Percentiles rank a stretch among this genome's conserved stretches.
phyloP scores from a whole-genome alignment of 306 rosid genomes.

The Lablab purpureus region DNA sequence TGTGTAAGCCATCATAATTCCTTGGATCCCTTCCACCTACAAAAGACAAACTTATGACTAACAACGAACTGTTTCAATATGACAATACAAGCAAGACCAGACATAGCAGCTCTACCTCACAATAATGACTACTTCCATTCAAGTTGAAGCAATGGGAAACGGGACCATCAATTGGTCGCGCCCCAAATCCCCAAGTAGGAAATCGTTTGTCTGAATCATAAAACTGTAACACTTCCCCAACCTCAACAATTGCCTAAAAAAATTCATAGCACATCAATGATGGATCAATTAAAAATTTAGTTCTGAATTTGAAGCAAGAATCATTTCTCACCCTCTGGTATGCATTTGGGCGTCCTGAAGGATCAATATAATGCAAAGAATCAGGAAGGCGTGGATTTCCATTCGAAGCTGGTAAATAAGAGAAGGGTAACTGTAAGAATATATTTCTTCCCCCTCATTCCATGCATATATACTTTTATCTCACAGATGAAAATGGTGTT shows the following conservation, averaged over 20 bases:
- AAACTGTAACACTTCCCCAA: slow-evolving; percentile 92
- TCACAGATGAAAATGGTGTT: no score
- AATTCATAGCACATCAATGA: slow-evolving; percentile 40
- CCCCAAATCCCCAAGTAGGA: slow-evolving; percentile 99
- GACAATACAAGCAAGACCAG: slow-evolving; percentile 46
- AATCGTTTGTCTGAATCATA: slow-evolving; percentile 92
- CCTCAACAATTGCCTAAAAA: slow-evolving; percentile 89
- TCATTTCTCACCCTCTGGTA: slow-evolving; percentile 89
- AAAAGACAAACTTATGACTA: slow-evolving; percentile 42
- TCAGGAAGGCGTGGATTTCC: slow-evolving; percentile 99
- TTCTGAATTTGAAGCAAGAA: slow-evolving; percentile 40
- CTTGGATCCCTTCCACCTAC: slow-evolving; percentile 99
- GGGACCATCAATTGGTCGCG: slow-evolving; percentile 99
- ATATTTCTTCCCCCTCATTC: not conserved
- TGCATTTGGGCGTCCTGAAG: slow-evolving; percentile 92
- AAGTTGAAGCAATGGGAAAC: slow-evolving; percentile 98
- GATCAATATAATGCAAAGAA: slow-evolving; percentile 99
- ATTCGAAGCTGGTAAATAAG: slow-evolving; percentile 87
- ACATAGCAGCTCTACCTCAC: slow-evolving; percentile 72
- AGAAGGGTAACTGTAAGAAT: slow-evolving; percentile 2
- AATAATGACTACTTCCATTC: slow-evolving; percentile 90
- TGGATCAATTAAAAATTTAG: slow-evolving; percentile 31
- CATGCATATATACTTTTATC: no score
- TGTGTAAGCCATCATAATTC: slow-evolving; percentile 93
- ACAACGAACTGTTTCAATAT: slow-evolving; percentile 41